phyloP scores from a whole-genome alignment of 345 rosid genomes.

The Rubroshorea leprosula region DNA sequence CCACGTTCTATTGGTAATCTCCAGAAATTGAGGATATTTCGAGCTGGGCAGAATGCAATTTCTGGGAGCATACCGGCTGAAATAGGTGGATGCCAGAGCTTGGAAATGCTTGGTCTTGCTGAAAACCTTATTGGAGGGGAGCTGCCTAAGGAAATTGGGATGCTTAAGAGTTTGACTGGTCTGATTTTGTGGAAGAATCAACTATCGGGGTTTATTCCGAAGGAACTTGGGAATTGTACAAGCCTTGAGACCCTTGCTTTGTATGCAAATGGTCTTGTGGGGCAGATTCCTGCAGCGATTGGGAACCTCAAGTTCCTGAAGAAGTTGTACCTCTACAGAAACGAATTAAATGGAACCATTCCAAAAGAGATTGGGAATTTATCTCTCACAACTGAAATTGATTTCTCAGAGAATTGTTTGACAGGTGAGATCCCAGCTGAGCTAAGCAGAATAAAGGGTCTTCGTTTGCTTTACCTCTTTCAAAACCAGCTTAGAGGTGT shows the following conservation, averaged over 20 bases:
- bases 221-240: slow-evolving; percentile 71
- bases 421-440: slow-evolving; percentile 71
- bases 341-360: slow-evolving; percentile 76
- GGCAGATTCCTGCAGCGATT: slow-evolving; percentile 62
- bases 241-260: slow-evolving; percentile 59
- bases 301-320: slow-evolving; percentile 59
- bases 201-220: slow-evolving; percentile 59
- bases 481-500: slow-evolving; percentile 72
- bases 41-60: slow-evolving; percentile 77
- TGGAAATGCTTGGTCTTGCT: slow-evolving; percentile 77
- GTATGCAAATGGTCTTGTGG: slow-evolving; percentile 63
- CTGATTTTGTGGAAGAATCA: slow-evolving; percentile 70
- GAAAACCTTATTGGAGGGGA: slow-evolving; percentile 66
- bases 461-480: slow-evolving; percentile 62
- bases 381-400: slow-evolving; percentile 60
- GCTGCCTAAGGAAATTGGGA: slow-evolving; percentile 76
- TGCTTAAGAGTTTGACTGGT: slow-evolving; percentile 53
- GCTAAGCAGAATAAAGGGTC: slow-evolving; percentile 53
- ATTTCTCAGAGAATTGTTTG: slow-evolving; percentile 78
- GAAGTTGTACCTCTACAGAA: slow-evolving; percentile 74
- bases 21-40: slow-evolving; percentile 41
- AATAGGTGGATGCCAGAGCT: slow-evolving; percentile 58
- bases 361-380: slow-evolving; percentile 81
- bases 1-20: slow-evolving; percentile 82
- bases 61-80: slow-evolving; percentile 72